These are phyloP conservation scores for Begonia fuchsioides DNA, from an alignment of 306 rosid species.

Conservation along the genomic window DNA sequence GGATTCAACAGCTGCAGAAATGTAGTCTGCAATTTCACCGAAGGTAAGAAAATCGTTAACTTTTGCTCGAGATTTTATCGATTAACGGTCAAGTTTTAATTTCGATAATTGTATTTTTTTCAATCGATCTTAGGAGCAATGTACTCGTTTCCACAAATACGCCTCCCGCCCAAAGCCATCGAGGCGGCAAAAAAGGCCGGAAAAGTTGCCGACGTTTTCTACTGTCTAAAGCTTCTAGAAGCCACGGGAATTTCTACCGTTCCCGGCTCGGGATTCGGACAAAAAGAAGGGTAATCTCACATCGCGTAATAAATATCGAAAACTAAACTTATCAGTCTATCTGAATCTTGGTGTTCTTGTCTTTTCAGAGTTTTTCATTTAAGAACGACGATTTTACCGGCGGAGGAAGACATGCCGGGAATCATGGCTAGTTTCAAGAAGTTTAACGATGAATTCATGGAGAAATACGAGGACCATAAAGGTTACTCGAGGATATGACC, in stretches of 20 bases:
- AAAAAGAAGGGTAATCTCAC: slow-evolving; percentile 82
- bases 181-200: slow-evolving; percentile 74
- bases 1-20: slow-evolving; percentile 98
- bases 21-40: slow-evolving; percentile 92
- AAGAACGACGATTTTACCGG: slow-evolving; percentile 96
- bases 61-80: too few relatives aligned
- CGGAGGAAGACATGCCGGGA: slow-evolving; percentile 91
- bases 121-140: slow-evolving; percentile 68
- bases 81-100: too few relatives aligned
- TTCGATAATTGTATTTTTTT: too few relatives aligned
- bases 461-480: slow-evolving; percentile 74
- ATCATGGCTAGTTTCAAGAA: slow-evolving; percentile 86
- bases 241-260: slow-evolving; percentile 98
- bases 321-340: too few relatives aligned
- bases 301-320: neutral
- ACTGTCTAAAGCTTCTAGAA: slow-evolving; percentile 94
- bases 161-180: slow-evolving; percentile 72
- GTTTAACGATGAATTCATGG: slow-evolving; percentile 96
- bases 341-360: too few relatives aligned
- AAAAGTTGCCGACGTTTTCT: slow-evolving; percentile 86
- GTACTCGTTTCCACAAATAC: slow-evolving; percentile 97
- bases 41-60: slow-evolving; percentile 45
- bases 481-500: slow-evolving; percentile 79
- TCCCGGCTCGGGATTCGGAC: slow-evolving; percentile 99
- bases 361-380: slow-evolving; percentile 66